These are phyloP conservation scores for Haplosporangium sp. DNA, from an alignment of 371 early-diverging fungal genomes.

Conservation along the genomic window DNA sequence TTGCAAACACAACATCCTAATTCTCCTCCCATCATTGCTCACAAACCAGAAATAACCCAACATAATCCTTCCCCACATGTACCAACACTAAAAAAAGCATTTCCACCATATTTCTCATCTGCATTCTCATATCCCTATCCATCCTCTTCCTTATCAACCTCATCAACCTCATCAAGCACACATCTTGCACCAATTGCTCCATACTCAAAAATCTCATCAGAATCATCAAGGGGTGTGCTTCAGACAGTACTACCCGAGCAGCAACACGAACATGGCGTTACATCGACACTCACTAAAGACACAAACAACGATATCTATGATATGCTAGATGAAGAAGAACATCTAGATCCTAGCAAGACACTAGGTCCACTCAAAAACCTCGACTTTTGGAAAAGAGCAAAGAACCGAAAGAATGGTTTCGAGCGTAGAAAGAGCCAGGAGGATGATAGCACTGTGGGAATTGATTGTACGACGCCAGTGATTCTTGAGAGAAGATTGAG, in stretches of 20 bases:
- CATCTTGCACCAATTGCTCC: not conserved
- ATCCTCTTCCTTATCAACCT: not conserved
- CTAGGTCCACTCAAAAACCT: not conserved
- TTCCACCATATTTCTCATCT: not conserved
- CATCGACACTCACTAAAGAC: not conserved
- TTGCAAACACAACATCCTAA: no score
- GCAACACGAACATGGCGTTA: not conserved
- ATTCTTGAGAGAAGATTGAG: no score
- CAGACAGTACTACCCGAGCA: not conserved
- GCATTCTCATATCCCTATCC: not conserved
- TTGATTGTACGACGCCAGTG: no score
- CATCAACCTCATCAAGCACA: not conserved
- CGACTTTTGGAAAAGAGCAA: not conserved
- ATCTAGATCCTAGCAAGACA: not conserved
- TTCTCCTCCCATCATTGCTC: no score
- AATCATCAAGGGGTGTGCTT: not conserved
- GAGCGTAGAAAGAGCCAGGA: not conserved
- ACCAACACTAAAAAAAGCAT: no score
- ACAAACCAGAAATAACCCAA: no score
- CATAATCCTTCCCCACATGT: no score
- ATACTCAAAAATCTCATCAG: not conserved
- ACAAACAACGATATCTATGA: not conserved
- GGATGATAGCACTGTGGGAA: no score
- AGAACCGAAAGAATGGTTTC: not conserved
- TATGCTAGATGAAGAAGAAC: not conserved